Evolutionary conservation across 139 green algal genomes (phyloP), one percentile per base, ranked within the genome.

Genomic region (Coelastrella sp.): DNA sequence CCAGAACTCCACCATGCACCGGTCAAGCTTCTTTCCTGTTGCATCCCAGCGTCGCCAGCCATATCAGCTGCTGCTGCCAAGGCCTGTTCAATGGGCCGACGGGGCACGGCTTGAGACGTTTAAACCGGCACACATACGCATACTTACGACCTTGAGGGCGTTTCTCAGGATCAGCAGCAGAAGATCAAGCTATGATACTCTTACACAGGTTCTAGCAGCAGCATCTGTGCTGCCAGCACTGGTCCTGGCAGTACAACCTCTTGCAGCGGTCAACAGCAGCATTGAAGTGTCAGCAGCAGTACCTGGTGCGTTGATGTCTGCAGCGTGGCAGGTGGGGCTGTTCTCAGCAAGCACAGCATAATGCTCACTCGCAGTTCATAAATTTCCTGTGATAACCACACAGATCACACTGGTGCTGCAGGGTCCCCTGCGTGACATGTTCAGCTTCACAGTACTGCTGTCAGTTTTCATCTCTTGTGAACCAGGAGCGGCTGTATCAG

Each of bases 401-500:
- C 60, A 10, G 4, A 5, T 20, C 61, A 27, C 61, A 24, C 17
- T 74, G 0, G 6, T 22, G 9, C 73, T 63, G 57, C 75, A 90
- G 86, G 86, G n/a, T n/a, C 75, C 86, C 20, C 27, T 90, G 24
- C 74, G 86, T 15, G 86, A 90, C 86, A 90, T 90, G 86, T 90
- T 90, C 86, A 90, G 86, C 86, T 90, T 90, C 74, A 90, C 86
- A 10, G 86, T 90, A 60, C 86, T 90, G 86, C 75, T 90, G 60
- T 84, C 75, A 24, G 86, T 90, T 7, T 90, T 90, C 60, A 85
- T 90, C 75, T 59, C 74, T 24, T 84, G 60, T 27, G 86, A 90
- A 63, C 86, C 86, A 35, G 86, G 75, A 4, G 86, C 86, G 8
- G 86, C 86, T 58, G 86, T 60, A 4, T 60, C 86, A 17, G 74